Evolutionary conservation across 768 basidiomycete species (phyloP), one percentile per base, ranked within the genome.

Genomic region (Leucocoprinus leucothites): DNA sequence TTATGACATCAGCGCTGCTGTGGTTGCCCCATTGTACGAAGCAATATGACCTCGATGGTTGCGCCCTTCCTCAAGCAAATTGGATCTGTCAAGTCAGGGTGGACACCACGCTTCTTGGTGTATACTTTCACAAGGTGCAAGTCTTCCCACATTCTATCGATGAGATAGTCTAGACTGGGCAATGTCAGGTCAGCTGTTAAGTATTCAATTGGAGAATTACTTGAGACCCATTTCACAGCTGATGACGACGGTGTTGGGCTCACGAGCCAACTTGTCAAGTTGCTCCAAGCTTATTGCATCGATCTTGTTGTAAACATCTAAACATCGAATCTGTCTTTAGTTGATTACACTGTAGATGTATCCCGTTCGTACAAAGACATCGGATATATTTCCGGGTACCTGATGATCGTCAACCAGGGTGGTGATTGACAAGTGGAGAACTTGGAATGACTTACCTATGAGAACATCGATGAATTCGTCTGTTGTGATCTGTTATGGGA

Each of bases 381-480:
- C 92, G 93, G 2, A 97, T 81, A 64, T 98, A 98, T 79, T 98
- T 98, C 62, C 96, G 82, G 6, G 89, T 95, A 19, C 91, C 91
- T 91, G 60, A 16, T 26, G 40, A 31, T 18, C 21, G 9, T 56
- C 9, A 56, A 38, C 41, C 19, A 48, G 18, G 47, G 1, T 18
- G 9, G 28, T 13, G 38, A 7, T 4, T 46, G 24, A 16, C 3
- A 48, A 16, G 28, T 16, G n/a, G 25, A 31, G 13, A 35, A 41
- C 31, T 26, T 31, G 48, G 22, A 50, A 35, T 44, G 21, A 25
- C 63, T 65, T 63, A 85, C 94, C 97, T 49, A 99, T 91, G 21
- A 99, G 78, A n/a, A 98, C 92, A 66, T 99, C 97, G 59, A 99
- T 96, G 65, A 99, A 97, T 67, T 98, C 93, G 67, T 98, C 96